These are phyloP conservation scores for Chytriomyces sp. DNA, from an alignment of 192 early-diverging fungal genomes.

Conservation along the genomic window DNA sequence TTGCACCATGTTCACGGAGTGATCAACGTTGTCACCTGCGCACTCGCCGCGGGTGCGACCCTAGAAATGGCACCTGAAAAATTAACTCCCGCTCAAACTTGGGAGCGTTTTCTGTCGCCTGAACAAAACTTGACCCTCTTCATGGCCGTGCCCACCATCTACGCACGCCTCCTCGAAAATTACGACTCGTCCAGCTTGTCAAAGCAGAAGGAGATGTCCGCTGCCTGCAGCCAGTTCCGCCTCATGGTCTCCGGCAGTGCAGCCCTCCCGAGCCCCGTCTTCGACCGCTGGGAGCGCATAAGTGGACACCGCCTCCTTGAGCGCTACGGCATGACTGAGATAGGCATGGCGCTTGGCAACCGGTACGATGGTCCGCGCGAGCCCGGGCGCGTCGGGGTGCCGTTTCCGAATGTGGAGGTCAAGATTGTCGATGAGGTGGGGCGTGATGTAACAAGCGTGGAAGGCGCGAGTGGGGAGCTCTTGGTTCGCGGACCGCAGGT, in stretches of 20 bases:
- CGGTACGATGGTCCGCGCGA: slow-evolving; percentile 41
- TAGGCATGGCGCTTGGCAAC: slow-evolving; percentile 86
- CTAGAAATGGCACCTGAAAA: slow-evolving; percentile 70
- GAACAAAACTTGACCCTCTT: slow-evolving; percentile 67
- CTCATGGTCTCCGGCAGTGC: slow-evolving; percentile 77
- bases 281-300: slow-evolving; percentile 68
- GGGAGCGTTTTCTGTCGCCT: slow-evolving; percentile 63
- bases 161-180: slow-evolving; percentile 69
- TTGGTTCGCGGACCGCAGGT: slow-evolving; percentile 73
- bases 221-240: slow-evolving; percentile 65
- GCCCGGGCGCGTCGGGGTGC: slow-evolving; percentile 72
- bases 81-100: slow-evolving; percentile 67
- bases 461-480: slow-evolving; percentile 67
- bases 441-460: slow-evolving; percentile 51
- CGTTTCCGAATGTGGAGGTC: slow-evolving; percentile 69
- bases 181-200: slow-evolving; percentile 51
- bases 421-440: slow-evolving; percentile 57
- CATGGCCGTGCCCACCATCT: slow-evolving; percentile 91
- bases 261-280: slow-evolving; percentile 72
- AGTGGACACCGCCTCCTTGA: slow-evolving; percentile 78
- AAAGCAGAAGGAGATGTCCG: slow-evolving; percentile 43
- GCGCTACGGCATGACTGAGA: slow-evolving; percentile 88
- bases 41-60: slow-evolving; percentile 71
- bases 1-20: slow-evolving; percentile 79
- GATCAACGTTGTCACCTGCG: slow-evolving; percentile 68